Percentiles rank a stretch among this genome's conserved stretches.
phyloP scores from a whole-genome alignment of 495 filamentous ascomycete genomes.

The Talaromyces thailandensis region DNA sequence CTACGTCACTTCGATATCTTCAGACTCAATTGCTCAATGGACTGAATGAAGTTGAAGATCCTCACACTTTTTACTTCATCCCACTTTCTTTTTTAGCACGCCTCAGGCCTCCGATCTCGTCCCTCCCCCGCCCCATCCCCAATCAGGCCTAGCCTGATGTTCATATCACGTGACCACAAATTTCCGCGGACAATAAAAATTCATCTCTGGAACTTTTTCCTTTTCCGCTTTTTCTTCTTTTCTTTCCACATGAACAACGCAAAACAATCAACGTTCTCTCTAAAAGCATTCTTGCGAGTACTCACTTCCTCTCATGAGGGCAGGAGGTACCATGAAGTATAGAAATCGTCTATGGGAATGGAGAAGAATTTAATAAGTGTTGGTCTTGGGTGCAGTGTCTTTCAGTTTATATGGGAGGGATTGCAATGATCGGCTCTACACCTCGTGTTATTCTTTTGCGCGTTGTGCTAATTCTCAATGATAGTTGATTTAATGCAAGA shows the following conservation, averaged over 20 bases:
- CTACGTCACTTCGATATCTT: background rate
- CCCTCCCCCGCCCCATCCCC: background rate
- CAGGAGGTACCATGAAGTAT: slow-evolving; percentile 46
- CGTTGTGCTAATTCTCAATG: background rate
- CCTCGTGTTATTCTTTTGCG: slow-evolving; percentile 7
- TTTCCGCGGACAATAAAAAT: background rate
- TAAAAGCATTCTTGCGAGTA: slow-evolving; percentile 52
- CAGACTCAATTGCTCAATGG: background rate
- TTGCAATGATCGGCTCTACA: slow-evolving; percentile 66
- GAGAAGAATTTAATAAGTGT: slow-evolving; percentile 40
- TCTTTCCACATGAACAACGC: slow-evolving; percentile 56
- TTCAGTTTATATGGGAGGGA: slow-evolving; percentile 44
- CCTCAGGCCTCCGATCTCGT: slow-evolving; percentile 2
- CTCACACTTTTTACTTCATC: slow-evolving; percentile 2
- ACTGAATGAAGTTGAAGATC: background rate
- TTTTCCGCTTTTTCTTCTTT: slow-evolving; percentile 27
- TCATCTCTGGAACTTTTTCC: slow-evolving; percentile 5
- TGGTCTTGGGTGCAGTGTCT: slow-evolving; percentile 65
- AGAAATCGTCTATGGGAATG: slow-evolving; percentile 60
- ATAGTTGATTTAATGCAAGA: background rate
- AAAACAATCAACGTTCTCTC: slow-evolving; percentile 52
- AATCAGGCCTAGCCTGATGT: background rate
- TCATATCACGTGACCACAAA: background rate
- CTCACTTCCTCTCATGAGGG: slow-evolving; percentile 14
- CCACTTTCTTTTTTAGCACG: slow-evolving; percentile 1